Evolutionary conservation across 2,329 filamentous ascomycete species (phyloP).

Genomic region (Xylariales sp.): DNA sequence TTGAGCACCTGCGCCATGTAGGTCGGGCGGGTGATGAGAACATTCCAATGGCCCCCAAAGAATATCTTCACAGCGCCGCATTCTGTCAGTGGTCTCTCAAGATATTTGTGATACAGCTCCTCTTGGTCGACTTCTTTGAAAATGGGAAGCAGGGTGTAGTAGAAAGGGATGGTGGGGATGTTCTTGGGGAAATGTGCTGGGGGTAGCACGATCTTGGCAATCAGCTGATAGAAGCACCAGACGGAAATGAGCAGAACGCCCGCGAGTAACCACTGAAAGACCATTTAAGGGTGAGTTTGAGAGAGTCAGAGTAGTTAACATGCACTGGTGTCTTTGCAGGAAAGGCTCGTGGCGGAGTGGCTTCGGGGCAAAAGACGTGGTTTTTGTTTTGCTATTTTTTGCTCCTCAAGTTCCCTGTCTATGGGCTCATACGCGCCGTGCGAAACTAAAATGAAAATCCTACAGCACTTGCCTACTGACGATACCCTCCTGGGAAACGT

Average conservation of each 20-base stretch:
- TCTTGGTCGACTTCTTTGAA: constrained; percentile 57
- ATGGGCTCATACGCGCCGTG: background rate
- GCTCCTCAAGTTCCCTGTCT: too few relatives aligned
- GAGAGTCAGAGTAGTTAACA: background rate
- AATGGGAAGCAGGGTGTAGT: constrained; percentile 56
- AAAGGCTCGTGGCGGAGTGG: background rate
- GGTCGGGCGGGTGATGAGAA: constrained; percentile 58
- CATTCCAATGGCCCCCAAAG: constrained; percentile 61
- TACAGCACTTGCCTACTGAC: background rate
- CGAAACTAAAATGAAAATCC: background rate
- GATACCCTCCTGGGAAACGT: too few relatives aligned
- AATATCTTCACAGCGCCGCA: constrained; percentile 61
- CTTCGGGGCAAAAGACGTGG: background rate
- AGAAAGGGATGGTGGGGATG: constrained; percentile 58
- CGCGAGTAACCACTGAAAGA: background rate
- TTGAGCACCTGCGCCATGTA: constrained; percentile 56
- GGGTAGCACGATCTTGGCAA: constrained; percentile 34
- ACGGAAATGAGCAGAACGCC: constrained; percentile 7
- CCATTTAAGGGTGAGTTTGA: background rate
- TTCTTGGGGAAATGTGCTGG: constrained; percentile 49
- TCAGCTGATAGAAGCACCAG: constrained; percentile 4
- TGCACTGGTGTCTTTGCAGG: background rate
- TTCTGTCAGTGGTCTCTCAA: constrained; percentile 53
- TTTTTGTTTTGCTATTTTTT: background rate
- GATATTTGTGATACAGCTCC: constrained; percentile 54